Base-by-base conservation (phyloP, 2,329 filamentous ascomycete species). In the Zasmidium angulare region DNA sequence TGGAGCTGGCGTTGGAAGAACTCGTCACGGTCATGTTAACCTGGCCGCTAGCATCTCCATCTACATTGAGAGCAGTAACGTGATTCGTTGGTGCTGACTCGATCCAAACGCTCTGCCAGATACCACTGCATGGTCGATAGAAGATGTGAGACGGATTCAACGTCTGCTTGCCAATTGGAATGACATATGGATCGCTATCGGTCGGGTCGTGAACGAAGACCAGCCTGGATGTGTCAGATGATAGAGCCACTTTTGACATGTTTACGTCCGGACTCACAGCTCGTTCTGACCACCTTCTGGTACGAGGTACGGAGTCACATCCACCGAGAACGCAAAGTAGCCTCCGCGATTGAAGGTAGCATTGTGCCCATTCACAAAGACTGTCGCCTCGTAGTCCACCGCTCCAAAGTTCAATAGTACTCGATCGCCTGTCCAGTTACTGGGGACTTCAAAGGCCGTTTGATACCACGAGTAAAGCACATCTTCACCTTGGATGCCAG, bases 81-180 rank as follows among this genome's bases (percentile, higher is more conserved):
- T 86, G 77, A 52, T 82, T 79, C 0, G 74, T 62, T 0, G 87
- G 84, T 0, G 82, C 85, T n/a, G 82, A 79, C 69, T 87, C 85
- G 3, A 91, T 76, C 88, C 88, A 91, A 0, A 90, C 88, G n/a
- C 81, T 82, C 68, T 90, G 88, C 88, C 88, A 91, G 63, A 91
- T 90, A 10, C 88, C 88, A 46, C 85, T 87, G 74, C 87, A 90
- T 0, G 88, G 84, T 0, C 84, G 84, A 71, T 90, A 90, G 71
- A 89, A 90, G 63, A 90, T 90, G 67, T 82, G 84, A 69, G 86
- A 84, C 1, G 84, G 84, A 68, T 82, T 89, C 85, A 72, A 58
- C 7, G 69, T 70, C 61, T 72, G 70, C 60, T 72, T 72, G 49
- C 88, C 88, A 47, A 88, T 80, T 0, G 87, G 87, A 46, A 88